phyloP scores from a whole-genome alignment of 2,329 filamentous ascomycete species.

The Venturia asperata region DNA sequence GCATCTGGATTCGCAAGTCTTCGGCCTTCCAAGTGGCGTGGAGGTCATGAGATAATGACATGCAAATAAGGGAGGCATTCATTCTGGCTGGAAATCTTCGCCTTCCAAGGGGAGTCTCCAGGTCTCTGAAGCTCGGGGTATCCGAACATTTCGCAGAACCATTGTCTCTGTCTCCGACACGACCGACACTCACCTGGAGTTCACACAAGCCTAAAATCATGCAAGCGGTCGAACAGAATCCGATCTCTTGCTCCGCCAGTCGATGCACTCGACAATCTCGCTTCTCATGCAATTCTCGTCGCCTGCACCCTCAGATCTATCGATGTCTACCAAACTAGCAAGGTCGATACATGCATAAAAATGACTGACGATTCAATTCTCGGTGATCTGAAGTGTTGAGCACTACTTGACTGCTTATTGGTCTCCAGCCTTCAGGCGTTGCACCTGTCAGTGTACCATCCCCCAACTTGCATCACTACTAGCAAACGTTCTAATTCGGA shows the following conservation, averaged over 20 bases:
- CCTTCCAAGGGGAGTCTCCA: not conserved
- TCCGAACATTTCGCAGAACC: not conserved
- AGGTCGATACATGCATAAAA: not conserved
- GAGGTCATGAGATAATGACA: not conserved
- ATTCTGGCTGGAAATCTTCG: not conserved
- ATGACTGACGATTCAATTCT: not conserved
- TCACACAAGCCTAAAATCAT: not conserved
- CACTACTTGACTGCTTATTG: not conserved
- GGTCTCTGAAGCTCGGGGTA: not conserved
- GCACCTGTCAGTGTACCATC: too few species aligned
- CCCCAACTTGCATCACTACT: not conserved
- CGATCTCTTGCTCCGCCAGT: not conserved
- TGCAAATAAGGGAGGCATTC: too few species aligned
- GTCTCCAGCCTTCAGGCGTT: not conserved
- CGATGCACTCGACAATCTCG: not conserved
- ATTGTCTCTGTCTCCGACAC: too few species aligned
- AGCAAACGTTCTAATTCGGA: not conserved
- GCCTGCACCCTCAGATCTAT: not conserved
- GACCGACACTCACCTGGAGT: too few species aligned
- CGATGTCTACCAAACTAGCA: not conserved
- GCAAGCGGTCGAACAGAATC: not conserved
- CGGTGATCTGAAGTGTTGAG: not conserved
- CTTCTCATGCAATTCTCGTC: not conserved
- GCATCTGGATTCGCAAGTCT: constrained; percentile 13
- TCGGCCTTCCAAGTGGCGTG: constrained; percentile 14